Percentiles rank a stretch among this genome's conserved stretches.
Conservation (phyloP, 257 asterid species). For the Nicotiana otophora region DNA sequence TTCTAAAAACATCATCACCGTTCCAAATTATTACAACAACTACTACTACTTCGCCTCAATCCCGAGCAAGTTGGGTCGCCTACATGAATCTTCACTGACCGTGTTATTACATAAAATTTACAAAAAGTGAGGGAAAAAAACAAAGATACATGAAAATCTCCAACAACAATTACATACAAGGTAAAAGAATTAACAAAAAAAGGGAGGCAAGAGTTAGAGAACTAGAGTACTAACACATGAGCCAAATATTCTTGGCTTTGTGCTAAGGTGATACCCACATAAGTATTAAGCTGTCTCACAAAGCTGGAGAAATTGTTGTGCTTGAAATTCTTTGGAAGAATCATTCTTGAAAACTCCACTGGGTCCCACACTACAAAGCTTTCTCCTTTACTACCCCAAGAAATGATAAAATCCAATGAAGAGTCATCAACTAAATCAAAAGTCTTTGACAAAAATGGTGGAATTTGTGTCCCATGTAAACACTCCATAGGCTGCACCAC, state of each 20-base stretch:
- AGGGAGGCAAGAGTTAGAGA: conserved; percentile 2
- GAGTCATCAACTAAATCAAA: conserved; percentile 78
- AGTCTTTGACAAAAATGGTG: conserved; percentile 74
- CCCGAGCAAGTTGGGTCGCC: background rate
- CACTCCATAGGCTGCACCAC: conserved; percentile 57
- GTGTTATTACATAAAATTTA: background rate
- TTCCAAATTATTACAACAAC: background rate
- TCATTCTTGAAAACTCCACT: conserved; percentile 47
- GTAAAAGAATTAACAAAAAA: background rate
- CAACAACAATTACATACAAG: conserved; percentile 8
- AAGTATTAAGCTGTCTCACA: conserved; percentile 92
- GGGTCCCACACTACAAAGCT: conserved; percentile 89
- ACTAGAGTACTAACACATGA: conserved; percentile 12
- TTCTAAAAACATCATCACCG: background rate
- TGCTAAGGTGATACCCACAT: conserved; percentile 62
- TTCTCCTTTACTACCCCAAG: conserved; percentile 61
- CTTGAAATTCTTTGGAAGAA: conserved; percentile 75
- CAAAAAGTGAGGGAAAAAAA: conserved; percentile 7
- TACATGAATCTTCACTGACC: background rate
- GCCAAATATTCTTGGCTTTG: conserved; percentile 14
- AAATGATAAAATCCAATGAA: conserved; percentile 45
- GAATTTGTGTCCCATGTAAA: conserved; percentile 51
- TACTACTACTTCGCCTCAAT: background rate
- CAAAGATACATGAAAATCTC: conserved; percentile 8
- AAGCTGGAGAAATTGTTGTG: conserved; percentile 92